Conservation (phyloP, 345 rosid species). For the Eucalyptus tenuipes region DNA sequence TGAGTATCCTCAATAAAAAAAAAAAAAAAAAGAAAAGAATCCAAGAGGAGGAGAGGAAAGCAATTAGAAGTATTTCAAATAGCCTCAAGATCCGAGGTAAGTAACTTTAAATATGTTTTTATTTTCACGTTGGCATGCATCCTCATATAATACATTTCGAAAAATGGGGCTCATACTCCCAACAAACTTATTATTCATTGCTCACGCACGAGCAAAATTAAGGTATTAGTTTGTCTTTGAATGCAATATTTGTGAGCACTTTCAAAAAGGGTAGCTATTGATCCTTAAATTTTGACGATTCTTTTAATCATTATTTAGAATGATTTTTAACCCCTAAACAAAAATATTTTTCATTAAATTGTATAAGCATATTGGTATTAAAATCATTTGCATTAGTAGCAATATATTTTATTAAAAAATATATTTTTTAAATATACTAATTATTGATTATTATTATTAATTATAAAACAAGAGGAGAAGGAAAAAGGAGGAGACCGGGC, state of each 20-base stretch:
- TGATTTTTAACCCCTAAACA: not conserved
- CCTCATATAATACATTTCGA: no score
- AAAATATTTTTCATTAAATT: no score
- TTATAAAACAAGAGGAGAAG: not conserved
- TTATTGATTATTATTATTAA: no score
- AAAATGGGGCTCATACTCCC: not conserved
- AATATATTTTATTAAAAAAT: no score
- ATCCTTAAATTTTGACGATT: no score
- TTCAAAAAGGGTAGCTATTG: no score
- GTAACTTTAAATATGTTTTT: no score
- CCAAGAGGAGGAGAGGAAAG: not conserved
- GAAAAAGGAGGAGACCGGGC: not conserved
- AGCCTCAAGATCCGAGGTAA: not conserved
- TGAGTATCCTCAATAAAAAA: not conserved
- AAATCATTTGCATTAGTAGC: no score
- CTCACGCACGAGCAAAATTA: not conserved
- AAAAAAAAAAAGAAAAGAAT: no score
- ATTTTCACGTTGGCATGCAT: no score
- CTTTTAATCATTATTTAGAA: not conserved
- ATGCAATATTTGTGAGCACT: not conserved
- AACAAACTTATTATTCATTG: not conserved
- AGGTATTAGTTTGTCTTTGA: not conserved
- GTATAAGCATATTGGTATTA: no score
- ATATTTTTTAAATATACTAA: no score
- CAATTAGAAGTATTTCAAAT: not conserved